These are phyloP conservation scores for Saccharomyces jurei DNA, from an alignment of 805 yeast genomes.

Conservation along the genomic window DNA sequence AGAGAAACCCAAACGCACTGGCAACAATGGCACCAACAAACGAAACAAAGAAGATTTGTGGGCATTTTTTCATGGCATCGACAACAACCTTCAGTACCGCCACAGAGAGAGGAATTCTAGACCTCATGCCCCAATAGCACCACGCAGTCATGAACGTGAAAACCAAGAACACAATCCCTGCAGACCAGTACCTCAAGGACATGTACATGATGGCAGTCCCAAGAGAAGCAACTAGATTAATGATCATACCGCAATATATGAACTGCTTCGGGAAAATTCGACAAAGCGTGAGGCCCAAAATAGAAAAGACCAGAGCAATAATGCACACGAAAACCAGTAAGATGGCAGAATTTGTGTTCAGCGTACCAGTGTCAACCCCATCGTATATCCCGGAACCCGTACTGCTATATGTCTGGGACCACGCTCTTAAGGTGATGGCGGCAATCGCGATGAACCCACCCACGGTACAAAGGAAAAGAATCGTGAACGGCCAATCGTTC, in stretches of 20 bases:
- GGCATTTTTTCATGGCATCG: slow-evolving; percentile 65
- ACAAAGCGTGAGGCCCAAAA: slow-evolving; percentile 51
- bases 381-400: slow-evolving; percentile 61
- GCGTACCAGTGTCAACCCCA: slow-evolving; percentile 44
- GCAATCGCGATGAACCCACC: slow-evolving; percentile 68
- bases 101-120: slow-evolving; percentile 67
- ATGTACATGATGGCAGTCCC: slow-evolving; percentile 74
- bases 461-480: slow-evolving; percentile 42
- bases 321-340: slow-evolving; percentile 59
- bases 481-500: slow-evolving; percentile 66
- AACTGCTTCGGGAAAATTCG: slow-evolving; percentile 57
- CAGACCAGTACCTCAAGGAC: slow-evolving; percentile 61
- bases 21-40: slow-evolving; percentile 50
- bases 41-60: slow-evolving; percentile 58
- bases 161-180: slow-evolving; percentile 66
- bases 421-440: slow-evolving; percentile 57
- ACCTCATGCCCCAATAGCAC: slow-evolving; percentile 65
- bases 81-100: slow-evolving; percentile 63
- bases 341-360: slow-evolving; percentile 69
- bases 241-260: slow-evolving; percentile 58
- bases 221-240: slow-evolving; percentile 59
- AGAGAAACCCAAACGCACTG: slow-evolving; percentile 57
- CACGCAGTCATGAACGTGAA: slow-evolving; percentile 58
- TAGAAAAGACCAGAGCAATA: slow-evolving; percentile 51
- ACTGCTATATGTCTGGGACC: slow-evolving; percentile 44